These are phyloP conservation scores for Dactylellina cionopaga DNA, from an alignment of 2,329 filamentous ascomycete species.

Conservation along the genomic window DNA sequence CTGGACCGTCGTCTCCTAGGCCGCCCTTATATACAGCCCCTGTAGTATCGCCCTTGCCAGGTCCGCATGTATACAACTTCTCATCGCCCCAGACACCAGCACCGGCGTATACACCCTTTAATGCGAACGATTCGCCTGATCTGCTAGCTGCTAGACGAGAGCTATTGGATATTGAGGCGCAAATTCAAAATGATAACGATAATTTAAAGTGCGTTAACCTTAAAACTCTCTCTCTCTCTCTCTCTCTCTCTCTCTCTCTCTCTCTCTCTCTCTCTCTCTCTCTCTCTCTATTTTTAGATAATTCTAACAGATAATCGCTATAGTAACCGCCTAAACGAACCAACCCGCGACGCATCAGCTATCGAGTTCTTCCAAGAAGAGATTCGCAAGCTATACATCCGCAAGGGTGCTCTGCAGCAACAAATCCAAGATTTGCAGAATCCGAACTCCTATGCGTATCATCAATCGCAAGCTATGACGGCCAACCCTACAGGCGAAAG, in stretches of 20 bases:
- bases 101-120: slow-evolving; percentile 18
- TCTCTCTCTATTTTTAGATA: no score
- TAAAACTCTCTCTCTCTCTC: no score
- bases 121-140: slow-evolving; percentile 21
- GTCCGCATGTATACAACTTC: background rate
- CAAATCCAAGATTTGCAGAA: slow-evolving; percentile 28
- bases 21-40: background rate
- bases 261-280: no score
- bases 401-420: background rate
- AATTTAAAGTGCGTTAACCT: slow-evolving; percentile 11
- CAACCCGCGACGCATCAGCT: background rate
- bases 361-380: slow-evolving; percentile 29
- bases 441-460: slow-evolving; percentile 23
- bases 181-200: background rate
- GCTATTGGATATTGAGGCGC: slow-evolving; percentile 7
- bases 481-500: background rate
- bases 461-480: slow-evolving; percentile 35
- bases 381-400: slow-evolving; percentile 10
- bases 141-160: slow-evolving; percentile 33
- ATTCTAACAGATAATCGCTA: no score
- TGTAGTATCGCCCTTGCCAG: background rate
- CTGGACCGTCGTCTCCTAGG: background rate
- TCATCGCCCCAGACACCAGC: slow-evolving; percentile 14
- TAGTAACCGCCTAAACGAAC: slow-evolving; percentile 4
- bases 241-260: no score